Evolutionary conservation across 495 filamentous ascomycete species (phyloP), one percentile per base, ranked within the genome.

Genomic region (Lasiosphaeriaceae sp.): DNA sequence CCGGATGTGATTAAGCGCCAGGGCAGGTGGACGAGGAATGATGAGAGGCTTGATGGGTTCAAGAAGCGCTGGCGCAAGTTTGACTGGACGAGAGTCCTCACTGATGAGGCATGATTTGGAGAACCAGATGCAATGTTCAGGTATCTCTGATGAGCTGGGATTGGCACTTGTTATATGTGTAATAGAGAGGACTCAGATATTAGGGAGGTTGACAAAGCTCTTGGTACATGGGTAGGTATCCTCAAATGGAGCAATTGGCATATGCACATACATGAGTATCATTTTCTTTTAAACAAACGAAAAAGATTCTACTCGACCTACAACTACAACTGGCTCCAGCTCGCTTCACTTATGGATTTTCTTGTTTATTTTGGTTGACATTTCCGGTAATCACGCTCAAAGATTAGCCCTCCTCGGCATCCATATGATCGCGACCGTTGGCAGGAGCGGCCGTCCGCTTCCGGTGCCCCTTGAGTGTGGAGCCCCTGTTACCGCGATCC

Each of bases 71-170:
- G 94, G 94, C 83, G 83, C 64, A 90, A 91, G 73, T 97, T 90
- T 71, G 94, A 98, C 76, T 98, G 95, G 95, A 97, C 94, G 19
- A 85, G 86, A 65, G 85, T 92, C 23, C 71, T 98, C 35, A 65
- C 77, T 19, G 79, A 77, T 4, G 48, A 47, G 1, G 24, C 16
- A 35, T 50, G 34, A 37, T 8, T 1, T 37, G 1, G 14, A 2
- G 34, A n/a, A n/a, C n/a, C n/a, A n/a, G n/a, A n/a, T n/a, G n/a
- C n/a, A n/a, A n/a, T n/a, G n/a, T n/a, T n/a, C n/a, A n/a, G n/a
- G n/a, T n/a, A n/a, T n/a, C n/a, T n/a, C n/a, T n/a, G n/a, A n/a
- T n/a, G n/a, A n/a, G n/a, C n/a, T n/a, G n/a, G n/a, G n/a, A n/a
- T n/a, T n/a, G n/a, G n/a, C n/a, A n/a, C n/a, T n/a, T n/a, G n/a